A percentile compares a stretch with the other conserved stretches of the same genome.
Evolutionary conservation across 2,329 filamentous ascomycete genomes (phyloP).

Genomic region (Chrysosporium keratinophilum): DNA sequence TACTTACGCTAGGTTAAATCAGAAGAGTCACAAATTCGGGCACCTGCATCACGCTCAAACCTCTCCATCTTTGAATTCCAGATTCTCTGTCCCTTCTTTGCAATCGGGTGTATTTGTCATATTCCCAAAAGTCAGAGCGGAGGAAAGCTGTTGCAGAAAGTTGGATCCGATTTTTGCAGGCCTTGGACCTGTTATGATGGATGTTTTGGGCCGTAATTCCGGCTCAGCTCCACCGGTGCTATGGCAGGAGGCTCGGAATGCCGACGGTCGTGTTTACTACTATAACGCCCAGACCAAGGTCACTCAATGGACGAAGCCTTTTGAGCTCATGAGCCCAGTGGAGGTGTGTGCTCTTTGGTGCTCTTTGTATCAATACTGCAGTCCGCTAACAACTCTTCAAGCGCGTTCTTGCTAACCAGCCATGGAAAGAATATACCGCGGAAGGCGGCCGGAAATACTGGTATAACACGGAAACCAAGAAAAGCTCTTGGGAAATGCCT

Average conservation of each 20-base stretch:
- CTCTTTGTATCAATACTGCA: constrained; percentile 14
- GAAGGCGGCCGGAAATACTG: constrained; percentile 86
- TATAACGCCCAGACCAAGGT: constrained; percentile 77
- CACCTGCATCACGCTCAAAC: too few species aligned
- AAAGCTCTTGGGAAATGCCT: constrained; percentile 93
- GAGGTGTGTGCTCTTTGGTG: constrained; percentile 49
- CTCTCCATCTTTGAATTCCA: too few species aligned
- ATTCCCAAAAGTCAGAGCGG: too few species aligned
- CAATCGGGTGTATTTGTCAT: too few species aligned
- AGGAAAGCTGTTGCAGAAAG: too few species aligned
- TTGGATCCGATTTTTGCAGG: background rate
- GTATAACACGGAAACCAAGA: constrained; percentile 84
- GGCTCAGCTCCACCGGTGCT: constrained; percentile 39
- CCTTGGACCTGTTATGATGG: constrained; percentile 12
- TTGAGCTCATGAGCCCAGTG: constrained; percentile 71
- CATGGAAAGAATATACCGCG: constrained; percentile 87
- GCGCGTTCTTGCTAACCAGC: constrained; percentile 66
- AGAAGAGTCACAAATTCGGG: too few species aligned
- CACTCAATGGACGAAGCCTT: constrained; percentile 90
- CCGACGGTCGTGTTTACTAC: constrained; percentile 80
- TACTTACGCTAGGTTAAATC: too few species aligned
- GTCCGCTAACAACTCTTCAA: constrained; percentile 28
- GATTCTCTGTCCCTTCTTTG: too few species aligned
- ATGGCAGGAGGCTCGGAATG: constrained; percentile 73
- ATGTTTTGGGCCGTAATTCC: constrained; percentile 13